Evolutionary conservation across 1,139 yeast species (phyloP), one percentile per base, ranked within the genome.

Genomic region (Magnusiomyces sp.): DNA sequence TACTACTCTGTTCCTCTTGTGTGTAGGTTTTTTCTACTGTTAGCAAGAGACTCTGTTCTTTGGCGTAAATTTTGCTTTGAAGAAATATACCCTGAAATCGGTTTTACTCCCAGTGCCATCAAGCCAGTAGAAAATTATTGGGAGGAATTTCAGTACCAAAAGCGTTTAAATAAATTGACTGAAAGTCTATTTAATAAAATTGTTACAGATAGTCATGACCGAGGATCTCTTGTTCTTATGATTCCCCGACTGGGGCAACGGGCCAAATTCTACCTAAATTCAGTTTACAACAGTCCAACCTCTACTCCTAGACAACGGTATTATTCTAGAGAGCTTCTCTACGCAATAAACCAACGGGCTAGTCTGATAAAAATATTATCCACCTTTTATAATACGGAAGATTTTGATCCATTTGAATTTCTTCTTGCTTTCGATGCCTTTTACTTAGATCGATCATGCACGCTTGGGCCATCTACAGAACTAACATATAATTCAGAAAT

Each of bases 351-450:
- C 40, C 45, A 39, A n/a, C 49, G 45, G 11, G 33, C 43, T 39
- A 40, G 49, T 7, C 42, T 44, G 16, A 14, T 43, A 5, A 20
- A 39, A 3, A 40, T 37, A 9, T 27, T 46, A 11, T 11, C 39
- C 36, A 49, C 46, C 47, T 43, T 49, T 34, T 36, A 16, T 16
- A n/a, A 32, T 7, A 7, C 27, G 3, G 34, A 39, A n/a, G 11
- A n/a, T 1, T 40, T 49, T 19, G 51, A 49, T 33, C 27, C 43
- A 10, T 49, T 49, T 13, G 27, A 46, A 10, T 40, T 49, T 14
- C 44, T 45, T 16, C 10, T 49, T 16, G 49, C 46, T 4, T 46
- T 49, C 17, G 51, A 49, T 29, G 45, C 51, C 11, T 49, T 49
- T 27, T 40, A 43, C 16, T 39, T 42, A 13, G 44, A 19, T 17